Conservation (phyloP, 768 basidiomycete genomes). For the Terana coerulea region DNA sequence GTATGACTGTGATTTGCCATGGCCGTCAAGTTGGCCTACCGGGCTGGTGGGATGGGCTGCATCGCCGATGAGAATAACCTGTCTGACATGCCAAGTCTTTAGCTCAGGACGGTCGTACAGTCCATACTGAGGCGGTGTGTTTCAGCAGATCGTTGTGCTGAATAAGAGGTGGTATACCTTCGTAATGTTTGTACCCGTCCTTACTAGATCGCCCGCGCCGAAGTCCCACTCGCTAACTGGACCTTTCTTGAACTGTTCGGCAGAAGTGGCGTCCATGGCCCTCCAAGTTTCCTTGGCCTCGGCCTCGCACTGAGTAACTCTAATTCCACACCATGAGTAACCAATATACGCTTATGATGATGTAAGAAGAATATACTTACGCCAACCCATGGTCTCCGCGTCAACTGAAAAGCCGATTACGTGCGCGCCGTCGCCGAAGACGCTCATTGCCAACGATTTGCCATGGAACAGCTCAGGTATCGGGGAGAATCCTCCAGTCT, state of each 20-base stretch:
- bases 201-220: conserved; percentile 25
- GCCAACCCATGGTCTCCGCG: conserved; percentile 18
- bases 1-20: no score
- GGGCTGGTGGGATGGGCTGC: conserved; percentile 46
- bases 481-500: conserved; percentile 1
- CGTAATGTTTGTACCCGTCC: conserved; percentile 21
- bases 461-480: conserved; percentile 21
- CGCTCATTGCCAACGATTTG: conserved; percentile 24
- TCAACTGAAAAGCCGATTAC: conserved; percentile 34
- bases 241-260: conserved; percentile 24
- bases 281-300: conserved; percentile 42
- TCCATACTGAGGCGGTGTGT: conserved; percentile 31
- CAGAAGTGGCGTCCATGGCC: conserved; percentile 22
- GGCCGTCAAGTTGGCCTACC: conserved; percentile 22
- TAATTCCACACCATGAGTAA: no score
- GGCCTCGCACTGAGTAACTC: conserved; percentile 31
- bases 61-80: conserved; percentile 41
- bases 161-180: no score
- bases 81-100: conserved; percentile 36
- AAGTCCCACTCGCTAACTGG: conserved; percentile 23
- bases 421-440: conserved; percentile 35
- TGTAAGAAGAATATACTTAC: no score
- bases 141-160: no score
- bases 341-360: neutral
- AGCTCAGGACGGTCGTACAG: conserved; percentile 42